A percentile compares a stretch with the other conserved stretches of the same genome.
These are phyloP conservation scores for Clonostachys chloroleuca DNA, from an alignment of 2,329 filamentous ascomycete species.

Conservation along the genomic window DNA sequence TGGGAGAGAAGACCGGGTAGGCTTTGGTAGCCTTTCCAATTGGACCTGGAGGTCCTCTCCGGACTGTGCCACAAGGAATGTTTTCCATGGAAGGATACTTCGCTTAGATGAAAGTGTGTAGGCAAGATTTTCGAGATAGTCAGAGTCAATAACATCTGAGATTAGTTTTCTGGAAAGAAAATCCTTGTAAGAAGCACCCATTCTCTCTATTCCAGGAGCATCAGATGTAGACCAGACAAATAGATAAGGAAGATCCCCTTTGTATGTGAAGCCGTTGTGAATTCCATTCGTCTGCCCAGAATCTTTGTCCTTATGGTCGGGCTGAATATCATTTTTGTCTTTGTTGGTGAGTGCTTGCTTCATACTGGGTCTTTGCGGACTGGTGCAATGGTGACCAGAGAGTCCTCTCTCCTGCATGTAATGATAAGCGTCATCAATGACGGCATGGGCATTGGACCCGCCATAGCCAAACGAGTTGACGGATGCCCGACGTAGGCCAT, in stretches of 20 bases:
- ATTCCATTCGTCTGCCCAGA: neutral
- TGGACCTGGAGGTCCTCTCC: no score
- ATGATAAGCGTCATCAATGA: slow-evolving; percentile 14
- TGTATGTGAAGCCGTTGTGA: no score
- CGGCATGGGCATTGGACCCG: slow-evolving; percentile 34
- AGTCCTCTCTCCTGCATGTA: slow-evolving; percentile 4
- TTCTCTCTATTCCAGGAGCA: neutral
- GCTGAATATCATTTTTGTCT: neutral
- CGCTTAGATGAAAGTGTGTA: neutral
- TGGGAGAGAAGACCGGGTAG: slow-evolving; percentile 3
- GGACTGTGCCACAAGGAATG: no score
- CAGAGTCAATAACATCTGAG: no score
- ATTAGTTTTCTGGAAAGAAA: neutral
- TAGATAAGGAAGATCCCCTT: neutral
- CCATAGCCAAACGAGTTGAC: slow-evolving; percentile 45
- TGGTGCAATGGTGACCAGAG: neutral
- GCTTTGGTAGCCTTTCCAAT: no score
- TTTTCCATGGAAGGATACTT: neutral
- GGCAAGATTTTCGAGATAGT: neutral
- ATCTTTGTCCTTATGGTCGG: neutral
- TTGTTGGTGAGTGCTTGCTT: slow-evolving; percentile 8
- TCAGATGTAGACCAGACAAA: neutral
- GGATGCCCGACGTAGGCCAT: slow-evolving; percentile 15
- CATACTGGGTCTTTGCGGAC: slow-evolving; percentile 33
- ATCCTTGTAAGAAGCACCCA: neutral